phyloP scores from a whole-genome alignment of 106 monocot genomes.

The Agapanthus africanus region DNA sequence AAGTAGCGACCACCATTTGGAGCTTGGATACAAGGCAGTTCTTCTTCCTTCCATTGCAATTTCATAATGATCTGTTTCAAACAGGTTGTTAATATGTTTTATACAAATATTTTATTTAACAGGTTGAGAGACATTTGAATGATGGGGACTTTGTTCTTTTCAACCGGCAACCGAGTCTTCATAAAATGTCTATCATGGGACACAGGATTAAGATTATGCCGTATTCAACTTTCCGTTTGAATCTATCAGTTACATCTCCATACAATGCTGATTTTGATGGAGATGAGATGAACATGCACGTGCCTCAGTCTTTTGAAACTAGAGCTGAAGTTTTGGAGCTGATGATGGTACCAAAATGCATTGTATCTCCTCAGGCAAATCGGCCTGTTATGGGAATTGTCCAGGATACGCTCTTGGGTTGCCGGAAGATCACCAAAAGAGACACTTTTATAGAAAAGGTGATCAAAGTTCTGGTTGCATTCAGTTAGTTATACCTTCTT shows the following conservation, averaged over 20 bases:
- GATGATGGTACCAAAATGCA: conserved; percentile 99
- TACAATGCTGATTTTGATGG: conserved; percentile 99
- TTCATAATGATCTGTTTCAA: not conserved
- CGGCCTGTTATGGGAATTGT: conserved; percentile 99
- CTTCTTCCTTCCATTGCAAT: not conserved
- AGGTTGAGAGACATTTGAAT: conserved; percentile 94
- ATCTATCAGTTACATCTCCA: conserved; percentile 93
- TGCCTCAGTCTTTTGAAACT: conserved; percentile 98
- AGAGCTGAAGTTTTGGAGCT: conserved; percentile 93
- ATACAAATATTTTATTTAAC: conserved; percentile 10
- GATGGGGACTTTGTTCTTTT: conserved; percentile 99
- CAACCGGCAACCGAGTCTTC: conserved; percentile 96
- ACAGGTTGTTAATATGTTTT: not conserved
- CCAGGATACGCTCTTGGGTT: conserved; percentile 90
- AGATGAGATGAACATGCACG: conserved; percentile 99
- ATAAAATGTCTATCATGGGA: conserved; percentile 99
- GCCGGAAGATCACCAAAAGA: conserved; percentile 95
- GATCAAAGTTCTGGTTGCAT: not conserved
- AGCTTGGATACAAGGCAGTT: conserved; percentile 90
- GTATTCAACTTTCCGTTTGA: conserved; percentile 94
- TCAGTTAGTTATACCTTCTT: not conserved
- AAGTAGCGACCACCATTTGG: conserved; percentile 96
- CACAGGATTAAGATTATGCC: conserved; percentile 98
- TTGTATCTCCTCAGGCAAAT: conserved; percentile 97
- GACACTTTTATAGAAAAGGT: conserved; percentile 99